These are phyloP conservation scores for Paspalum vaginatum DNA, from an alignment of 176 grass and related monocot species.

Conservation along the genomic window DNA sequence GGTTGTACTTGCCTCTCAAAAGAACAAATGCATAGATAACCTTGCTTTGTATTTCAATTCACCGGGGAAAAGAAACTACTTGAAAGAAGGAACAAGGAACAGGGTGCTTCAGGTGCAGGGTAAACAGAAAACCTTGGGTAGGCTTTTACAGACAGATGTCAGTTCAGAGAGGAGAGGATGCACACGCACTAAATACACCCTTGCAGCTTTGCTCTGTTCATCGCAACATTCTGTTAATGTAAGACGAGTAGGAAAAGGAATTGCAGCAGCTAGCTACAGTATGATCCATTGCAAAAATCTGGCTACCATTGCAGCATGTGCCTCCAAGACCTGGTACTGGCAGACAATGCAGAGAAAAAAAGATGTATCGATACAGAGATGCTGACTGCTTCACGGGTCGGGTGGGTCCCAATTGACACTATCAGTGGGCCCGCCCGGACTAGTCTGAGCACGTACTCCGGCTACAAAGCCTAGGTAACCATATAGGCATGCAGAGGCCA, in stretches of 20 bases:
- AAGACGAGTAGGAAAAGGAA: constrained; percentile 15
- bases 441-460: constrained; percentile 24
- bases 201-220: constrained; percentile 45
- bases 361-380: constrained; percentile 48
- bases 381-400: constrained; percentile 42
- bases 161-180: constrained; percentile 30
- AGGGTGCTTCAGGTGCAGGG: not conserved
- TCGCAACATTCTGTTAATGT: constrained; percentile 44
- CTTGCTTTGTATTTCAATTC: not conserved
- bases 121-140: constrained; percentile 21
- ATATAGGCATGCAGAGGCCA: constrained; percentile 25
- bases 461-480: constrained; percentile 7
- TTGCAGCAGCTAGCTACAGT: constrained; percentile 21
- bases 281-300: constrained; percentile 42
- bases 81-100: not conserved
- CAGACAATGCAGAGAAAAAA: constrained; percentile 46
- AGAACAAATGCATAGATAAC: not conserved
- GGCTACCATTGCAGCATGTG: constrained; percentile 44
- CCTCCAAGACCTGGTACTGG: constrained; percentile 55
- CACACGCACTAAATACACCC: constrained; percentile 15
- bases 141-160: constrained; percentile 2
- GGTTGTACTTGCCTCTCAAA: not conserved
- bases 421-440: constrained; percentile 32
- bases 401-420: constrained; percentile 39
- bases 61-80: not conserved